A percentile compares a stretch with the other conserved stretches of the same genome.
phyloP scores from a whole-genome alignment of 805 yeast genomes.

The Candida stauntonica region DNA sequence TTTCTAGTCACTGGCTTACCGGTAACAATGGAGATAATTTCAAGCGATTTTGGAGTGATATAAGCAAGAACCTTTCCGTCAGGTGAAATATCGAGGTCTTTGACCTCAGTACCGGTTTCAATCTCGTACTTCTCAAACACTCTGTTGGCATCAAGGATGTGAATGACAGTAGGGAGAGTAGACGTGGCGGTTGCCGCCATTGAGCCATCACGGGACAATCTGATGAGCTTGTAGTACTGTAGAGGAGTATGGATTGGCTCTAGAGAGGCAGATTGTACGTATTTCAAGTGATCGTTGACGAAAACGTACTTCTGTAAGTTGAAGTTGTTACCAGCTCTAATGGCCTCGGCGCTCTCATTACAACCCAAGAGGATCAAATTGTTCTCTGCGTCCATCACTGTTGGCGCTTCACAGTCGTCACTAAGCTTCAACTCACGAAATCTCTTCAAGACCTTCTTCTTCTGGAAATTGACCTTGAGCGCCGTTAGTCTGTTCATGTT shows the following conservation, averaged over 20 bases:
- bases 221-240: constrained; percentile 53
- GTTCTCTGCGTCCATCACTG: constrained; percentile 60
- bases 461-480: constrained; percentile 53
- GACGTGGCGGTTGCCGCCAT: constrained; percentile 73
- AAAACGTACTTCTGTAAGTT: constrained; percentile 68
- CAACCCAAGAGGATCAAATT: constrained; percentile 66
- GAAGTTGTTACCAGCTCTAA: constrained; percentile 54
- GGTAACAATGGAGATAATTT: constrained; percentile 37
- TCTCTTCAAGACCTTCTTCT: constrained; percentile 49
- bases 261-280: constrained; percentile 59
- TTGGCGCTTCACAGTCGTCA: constrained; percentile 78
- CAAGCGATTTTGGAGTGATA: constrained; percentile 53
- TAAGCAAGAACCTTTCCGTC: constrained; percentile 66
- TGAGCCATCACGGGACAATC: constrained; percentile 52
- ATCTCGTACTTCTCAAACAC: constrained; percentile 54
- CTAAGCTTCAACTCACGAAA: constrained; percentile 64
- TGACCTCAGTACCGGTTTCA: constrained; percentile 52
- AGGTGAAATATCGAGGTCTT: constrained; percentile 67
- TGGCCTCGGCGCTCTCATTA: constrained; percentile 61
- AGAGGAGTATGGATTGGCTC: constrained; percentile 37
- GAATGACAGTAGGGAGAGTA: constrained; percentile 59
- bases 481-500: constrained; percentile 67
- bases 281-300: constrained; percentile 66
- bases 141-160: constrained; percentile 54
- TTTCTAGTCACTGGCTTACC: constrained; percentile 33